Evolutionary conservation across 2,329 filamentous ascomycete species (phyloP).

Genomic region (Dothideomycetes sp.): DNA sequence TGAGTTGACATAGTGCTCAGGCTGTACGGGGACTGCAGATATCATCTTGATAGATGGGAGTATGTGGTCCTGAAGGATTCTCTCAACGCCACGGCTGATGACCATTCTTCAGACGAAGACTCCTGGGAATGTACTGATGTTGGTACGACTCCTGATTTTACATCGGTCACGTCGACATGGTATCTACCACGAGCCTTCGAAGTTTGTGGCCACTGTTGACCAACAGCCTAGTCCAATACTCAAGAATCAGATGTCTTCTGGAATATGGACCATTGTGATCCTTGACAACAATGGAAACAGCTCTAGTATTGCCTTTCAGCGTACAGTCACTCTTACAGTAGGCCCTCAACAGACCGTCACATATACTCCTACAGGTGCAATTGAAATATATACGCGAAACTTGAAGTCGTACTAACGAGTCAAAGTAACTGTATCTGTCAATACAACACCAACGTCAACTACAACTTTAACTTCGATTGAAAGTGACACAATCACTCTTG

Average conservation of each 20-base stretch:
- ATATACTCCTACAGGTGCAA: slow-evolving; percentile 1
- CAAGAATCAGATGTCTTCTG: slow-evolving; percentile 32
- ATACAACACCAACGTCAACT: slow-evolving; percentile 15
- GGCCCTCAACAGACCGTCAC: slow-evolving; percentile 22
- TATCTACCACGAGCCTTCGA: slow-evolving; percentile 2
- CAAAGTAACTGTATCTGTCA: too few relatives aligned
- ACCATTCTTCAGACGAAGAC: slow-evolving; percentile 25
- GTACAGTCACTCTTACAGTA: slow-evolving; percentile 28
- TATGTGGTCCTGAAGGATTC: too few relatives aligned
- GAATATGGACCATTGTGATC: slow-evolving; percentile 32
- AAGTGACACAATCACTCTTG: not conserved
- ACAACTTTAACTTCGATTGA: slow-evolving; percentile 13
- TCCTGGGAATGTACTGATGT: slow-evolving; percentile 31
- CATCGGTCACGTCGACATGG: slow-evolving; percentile 29
- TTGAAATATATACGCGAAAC: slow-evolving; percentile 12
- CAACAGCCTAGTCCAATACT: slow-evolving; percentile 23
- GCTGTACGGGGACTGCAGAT: slow-evolving; percentile 29
- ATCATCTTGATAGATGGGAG: slow-evolving; percentile 33
- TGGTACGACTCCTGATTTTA: slow-evolving; percentile 26
- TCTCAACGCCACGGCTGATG: too few relatives aligned
- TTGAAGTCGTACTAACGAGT: too few relatives aligned
- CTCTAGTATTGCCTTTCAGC: slow-evolving; percentile 32
- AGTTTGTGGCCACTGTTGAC: not conserved
- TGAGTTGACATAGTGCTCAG: too few relatives aligned
- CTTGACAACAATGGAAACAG: slow-evolving; percentile 32